Conservation (phyloP, 2,329 filamentous ascomycete species). For the Colletotrichum plurivorum region DNA sequence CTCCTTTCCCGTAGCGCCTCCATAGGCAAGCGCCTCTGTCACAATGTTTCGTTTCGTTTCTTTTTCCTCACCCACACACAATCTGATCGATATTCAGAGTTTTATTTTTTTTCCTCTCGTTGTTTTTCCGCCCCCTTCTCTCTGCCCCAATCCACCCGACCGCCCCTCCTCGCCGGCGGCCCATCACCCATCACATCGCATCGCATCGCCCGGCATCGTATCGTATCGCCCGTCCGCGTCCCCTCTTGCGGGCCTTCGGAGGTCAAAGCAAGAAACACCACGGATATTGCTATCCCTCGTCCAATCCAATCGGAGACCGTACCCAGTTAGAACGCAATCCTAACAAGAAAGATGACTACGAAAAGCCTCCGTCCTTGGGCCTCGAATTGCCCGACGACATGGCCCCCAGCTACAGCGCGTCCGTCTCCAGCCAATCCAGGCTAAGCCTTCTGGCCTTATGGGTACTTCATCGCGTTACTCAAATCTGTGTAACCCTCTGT, state of each 20-base stretch:
- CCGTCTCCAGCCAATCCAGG: conserved; percentile 14
- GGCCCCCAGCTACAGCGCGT: conserved; percentile 4
- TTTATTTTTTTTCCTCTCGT: not conserved
- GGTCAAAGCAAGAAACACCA: conserved; percentile 22
- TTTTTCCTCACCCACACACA: conserved; percentile 17
- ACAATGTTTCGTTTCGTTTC: conserved; percentile 37
- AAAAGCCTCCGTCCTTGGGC: not conserved
- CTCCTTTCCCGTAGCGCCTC: conserved; percentile 29
- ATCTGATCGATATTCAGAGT: conserved; percentile 5
- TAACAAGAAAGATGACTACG: not conserved
- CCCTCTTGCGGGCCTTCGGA: conserved; percentile 21
- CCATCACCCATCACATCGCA: too few relatives aligned
- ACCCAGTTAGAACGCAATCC: conserved; percentile 7
- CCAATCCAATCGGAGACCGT: not conserved
- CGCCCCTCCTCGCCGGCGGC: not conserved
- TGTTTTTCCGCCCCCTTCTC: not conserved
- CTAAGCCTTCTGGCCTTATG: conserved; percentile 12
- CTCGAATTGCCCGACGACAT: not conserved
- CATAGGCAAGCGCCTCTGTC: conserved; percentile 19
- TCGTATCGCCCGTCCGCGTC: not conserved
- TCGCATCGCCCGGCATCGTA: too few relatives aligned
- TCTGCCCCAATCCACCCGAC: not conserved
- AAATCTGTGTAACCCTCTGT: conserved; percentile 20
- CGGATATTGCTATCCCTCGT: conserved; percentile 8
- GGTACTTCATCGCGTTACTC: conserved; percentile 15